Conservation (phyloP, 352 stramenopile genomes). For the Phytophthora podocarpi region DNA sequence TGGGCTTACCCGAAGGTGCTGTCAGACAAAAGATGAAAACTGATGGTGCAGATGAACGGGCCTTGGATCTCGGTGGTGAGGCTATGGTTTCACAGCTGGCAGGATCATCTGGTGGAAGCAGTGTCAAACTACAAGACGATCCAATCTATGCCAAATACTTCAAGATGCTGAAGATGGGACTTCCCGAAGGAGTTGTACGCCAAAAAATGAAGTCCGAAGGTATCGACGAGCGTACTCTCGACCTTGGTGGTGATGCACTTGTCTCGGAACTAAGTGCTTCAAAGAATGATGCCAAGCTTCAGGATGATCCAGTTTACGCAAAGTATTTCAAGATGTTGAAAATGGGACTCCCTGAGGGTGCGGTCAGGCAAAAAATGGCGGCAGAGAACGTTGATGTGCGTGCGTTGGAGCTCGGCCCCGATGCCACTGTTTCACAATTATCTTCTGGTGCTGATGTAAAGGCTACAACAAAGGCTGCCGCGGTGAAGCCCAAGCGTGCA, state of each 20-base stretch:
- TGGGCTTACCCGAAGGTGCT: slow-evolving; percentile 84
- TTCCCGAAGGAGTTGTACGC: slow-evolving; percentile 80
- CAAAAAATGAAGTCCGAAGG: slow-evolving; percentile 83
- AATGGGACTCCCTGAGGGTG: slow-evolving; percentile 87
- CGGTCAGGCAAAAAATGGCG: slow-evolving; percentile 88
- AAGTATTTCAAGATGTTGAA: slow-evolving; percentile 97
- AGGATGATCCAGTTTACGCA: slow-evolving; percentile 67
- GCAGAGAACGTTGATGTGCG: slow-evolving; percentile 52
- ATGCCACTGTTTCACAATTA: slow-evolving; percentile 58
- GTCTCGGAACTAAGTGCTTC: slow-evolving; percentile 44
- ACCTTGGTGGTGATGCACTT: slow-evolving; percentile 52
- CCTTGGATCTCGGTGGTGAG: slow-evolving; percentile 46
- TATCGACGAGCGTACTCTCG: slow-evolving; percentile 57
- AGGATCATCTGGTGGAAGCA: neutral
- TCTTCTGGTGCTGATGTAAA: slow-evolving; percentile 3
- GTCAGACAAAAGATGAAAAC: slow-evolving; percentile 87
- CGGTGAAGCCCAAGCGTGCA: slow-evolving; percentile 36
- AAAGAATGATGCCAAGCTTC: slow-evolving; percentile 40
- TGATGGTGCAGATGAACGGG: slow-evolving; percentile 43
- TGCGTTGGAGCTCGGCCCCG: slow-evolving; percentile 68
- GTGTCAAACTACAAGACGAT: slow-evolving; percentile 42
- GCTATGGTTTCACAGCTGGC: slow-evolving; percentile 36
- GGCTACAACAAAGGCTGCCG: slow-evolving; percentile 1
- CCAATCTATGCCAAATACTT: slow-evolving; percentile 87
- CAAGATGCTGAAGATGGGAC: slow-evolving; percentile 92